Conservation (phyloP, 2,329 filamentous ascomycete genomes). For the Colletotrichum melonis region DNA sequence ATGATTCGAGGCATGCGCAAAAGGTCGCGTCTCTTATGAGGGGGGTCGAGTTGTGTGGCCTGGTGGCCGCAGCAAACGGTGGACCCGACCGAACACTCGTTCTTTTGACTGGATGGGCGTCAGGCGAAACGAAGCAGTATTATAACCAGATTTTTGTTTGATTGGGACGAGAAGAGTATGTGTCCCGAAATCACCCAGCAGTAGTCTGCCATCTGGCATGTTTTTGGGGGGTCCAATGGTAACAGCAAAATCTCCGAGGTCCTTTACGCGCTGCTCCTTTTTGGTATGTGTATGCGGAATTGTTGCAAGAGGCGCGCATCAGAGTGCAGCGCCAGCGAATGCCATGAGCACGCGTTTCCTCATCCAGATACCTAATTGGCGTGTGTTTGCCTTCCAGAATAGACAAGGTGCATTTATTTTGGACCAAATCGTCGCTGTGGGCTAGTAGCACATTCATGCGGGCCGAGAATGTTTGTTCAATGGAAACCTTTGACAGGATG, state of each 20-base stretch:
- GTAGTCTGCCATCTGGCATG: conserved; percentile 60
- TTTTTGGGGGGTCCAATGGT: conserved; percentile 47
- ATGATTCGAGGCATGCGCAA: conserved; percentile 30
- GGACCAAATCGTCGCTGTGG: background rate
- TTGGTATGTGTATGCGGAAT: conserved; percentile 28
- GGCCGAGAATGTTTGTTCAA: background rate
- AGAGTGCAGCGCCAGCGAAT: conserved; percentile 12
- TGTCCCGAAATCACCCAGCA: conserved; percentile 51
- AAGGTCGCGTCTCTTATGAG: conserved; percentile 20
- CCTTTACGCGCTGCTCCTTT: conserved; percentile 34
- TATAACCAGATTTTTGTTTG: conserved; percentile 14
- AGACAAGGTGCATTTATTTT: conserved; percentile 16
- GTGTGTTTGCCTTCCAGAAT: conserved; percentile 17
- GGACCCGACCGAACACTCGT: conserved; percentile 21
- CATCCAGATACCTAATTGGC: conserved; percentile 21
- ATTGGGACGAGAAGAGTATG: conserved; percentile 27
- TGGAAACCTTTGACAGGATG: background rate
- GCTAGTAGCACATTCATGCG: background rate
- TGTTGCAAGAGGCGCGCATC: conserved; percentile 16
- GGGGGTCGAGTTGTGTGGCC: conserved; percentile 26
- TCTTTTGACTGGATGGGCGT: conserved; percentile 23
- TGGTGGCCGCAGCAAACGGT: conserved; percentile 31
- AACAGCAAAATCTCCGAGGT: conserved; percentile 39
- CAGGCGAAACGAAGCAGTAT: conserved; percentile 18
- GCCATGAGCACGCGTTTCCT: conserved; percentile 16